These are phyloP conservation scores for Thuidium tamariscinum DNA, from an alignment of 225 moss, liverwort and hornwort genomes.

Conservation along the genomic window DNA sequence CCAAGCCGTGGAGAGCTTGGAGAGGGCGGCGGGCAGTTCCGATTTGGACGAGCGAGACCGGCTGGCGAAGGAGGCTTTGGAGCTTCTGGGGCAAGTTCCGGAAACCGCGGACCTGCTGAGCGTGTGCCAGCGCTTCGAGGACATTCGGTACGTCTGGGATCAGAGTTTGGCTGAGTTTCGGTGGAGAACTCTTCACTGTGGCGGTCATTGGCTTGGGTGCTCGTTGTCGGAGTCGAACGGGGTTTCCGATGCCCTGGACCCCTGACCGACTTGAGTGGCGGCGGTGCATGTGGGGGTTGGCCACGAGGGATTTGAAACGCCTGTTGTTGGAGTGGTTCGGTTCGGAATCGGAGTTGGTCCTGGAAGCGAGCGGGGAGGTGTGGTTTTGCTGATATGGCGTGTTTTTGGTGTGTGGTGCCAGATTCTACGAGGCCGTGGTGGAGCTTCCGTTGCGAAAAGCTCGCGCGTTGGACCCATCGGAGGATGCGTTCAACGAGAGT, in stretches of 20 bases:
- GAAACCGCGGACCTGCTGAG: constrained; percentile 93
- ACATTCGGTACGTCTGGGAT: constrained; percentile 55
- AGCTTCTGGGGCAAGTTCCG: constrained; percentile 81
- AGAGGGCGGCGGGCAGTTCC: constrained; percentile 63
- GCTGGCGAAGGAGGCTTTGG: constrained; percentile 83
- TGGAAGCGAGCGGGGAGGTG: background rate
- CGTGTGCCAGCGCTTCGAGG: constrained; percentile 95
- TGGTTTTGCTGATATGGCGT: background rate
- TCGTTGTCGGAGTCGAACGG: background rate
- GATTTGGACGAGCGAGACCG: constrained; percentile 78
- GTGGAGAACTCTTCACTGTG: background rate
- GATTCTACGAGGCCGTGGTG: constrained; percentile 98
- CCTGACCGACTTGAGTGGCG: background rate
- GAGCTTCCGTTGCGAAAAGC: constrained; percentile 92
- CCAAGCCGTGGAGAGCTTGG: constrained; percentile 93
- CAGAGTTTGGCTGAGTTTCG: background rate
- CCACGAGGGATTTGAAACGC: background rate
- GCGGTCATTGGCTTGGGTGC: background rate
- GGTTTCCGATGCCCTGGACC: background rate
- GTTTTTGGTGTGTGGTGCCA: background rate
- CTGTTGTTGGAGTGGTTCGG: background rate
- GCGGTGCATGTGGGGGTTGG: background rate
- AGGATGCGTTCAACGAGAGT: constrained; percentile 88
- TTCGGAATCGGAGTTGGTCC: background rate
- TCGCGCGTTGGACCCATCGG: constrained; percentile 82